Percentiles rank a stretch among this genome's conserved stretches.
Conservation (phyloP, 2,329 filamentous ascomycete species). For the Aspergillus hiratsukae region DNA sequence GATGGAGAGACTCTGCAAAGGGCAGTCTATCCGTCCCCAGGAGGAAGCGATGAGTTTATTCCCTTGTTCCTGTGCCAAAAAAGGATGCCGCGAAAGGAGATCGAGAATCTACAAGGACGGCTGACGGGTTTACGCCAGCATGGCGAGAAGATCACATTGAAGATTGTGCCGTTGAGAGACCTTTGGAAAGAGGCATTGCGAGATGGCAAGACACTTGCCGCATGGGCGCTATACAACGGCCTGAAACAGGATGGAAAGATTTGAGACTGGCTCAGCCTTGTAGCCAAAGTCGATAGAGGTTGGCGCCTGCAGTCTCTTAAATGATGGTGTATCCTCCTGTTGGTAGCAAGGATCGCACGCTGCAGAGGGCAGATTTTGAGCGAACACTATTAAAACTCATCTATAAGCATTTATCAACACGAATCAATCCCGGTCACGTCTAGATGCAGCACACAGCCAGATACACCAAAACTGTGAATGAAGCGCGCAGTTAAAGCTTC, state of each 20-base stretch:
- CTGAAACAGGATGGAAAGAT: constrained; percentile 46
- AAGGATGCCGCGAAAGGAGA: constrained; percentile 43
- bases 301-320: neutral
- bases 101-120: constrained; percentile 49
- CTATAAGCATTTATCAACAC: neutral
- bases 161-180: constrained; percentile 48
- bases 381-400: neutral
- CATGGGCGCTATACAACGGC: constrained; percentile 53
- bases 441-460: neutral
- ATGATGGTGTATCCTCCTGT: neutral
- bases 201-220: constrained; percentile 55
- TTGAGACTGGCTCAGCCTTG: constrained; percentile 7
- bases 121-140: constrained; percentile 52
- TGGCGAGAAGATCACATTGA: constrained; percentile 57
- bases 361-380: neutral
- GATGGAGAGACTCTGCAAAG: constrained; percentile 40
- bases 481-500: constrained; percentile 14
- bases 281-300: neutral
- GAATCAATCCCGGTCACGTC: neutral
- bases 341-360: neutral
- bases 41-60: constrained; percentile 57
- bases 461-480: neutral
- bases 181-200: constrained; percentile 52
- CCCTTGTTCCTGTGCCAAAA: constrained; percentile 55
- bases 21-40: constrained; percentile 51